Conservation (phyloP, 805 yeast species). For the Kodamaea sagamina region DNA sequence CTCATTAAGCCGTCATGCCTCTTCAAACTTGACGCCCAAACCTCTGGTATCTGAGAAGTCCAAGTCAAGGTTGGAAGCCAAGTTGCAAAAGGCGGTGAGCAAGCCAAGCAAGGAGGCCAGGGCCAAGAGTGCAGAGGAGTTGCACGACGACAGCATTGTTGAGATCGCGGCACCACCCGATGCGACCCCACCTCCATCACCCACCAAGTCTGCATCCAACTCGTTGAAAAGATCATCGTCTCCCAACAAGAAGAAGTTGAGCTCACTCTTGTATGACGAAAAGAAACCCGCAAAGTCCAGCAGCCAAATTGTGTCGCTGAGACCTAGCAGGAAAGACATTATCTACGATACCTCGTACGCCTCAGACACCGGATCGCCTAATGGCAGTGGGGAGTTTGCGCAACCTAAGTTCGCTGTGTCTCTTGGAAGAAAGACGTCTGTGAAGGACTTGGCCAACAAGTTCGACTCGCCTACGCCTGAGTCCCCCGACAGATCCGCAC, state of each 20-base stretch:
- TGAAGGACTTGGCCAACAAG: constrained; percentile 33
- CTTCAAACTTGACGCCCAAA: constrained; percentile 5
- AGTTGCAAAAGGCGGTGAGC: constrained; percentile 28
- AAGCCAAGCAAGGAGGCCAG: constrained; percentile 11
- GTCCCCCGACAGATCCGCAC: constrained; percentile 17
- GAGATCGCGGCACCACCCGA: constrained; percentile 17
- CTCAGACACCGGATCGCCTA: constrained; percentile 5
- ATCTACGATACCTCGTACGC: constrained; percentile 17
- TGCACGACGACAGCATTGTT: not conserved
- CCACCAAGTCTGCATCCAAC: constrained; percentile 16
- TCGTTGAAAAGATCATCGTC: constrained; percentile 39
- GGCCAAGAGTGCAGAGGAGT: not conserved
- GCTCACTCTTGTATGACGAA: constrained; percentile 17
- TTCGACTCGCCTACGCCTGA: constrained; percentile 25
- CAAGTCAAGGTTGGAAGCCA: constrained; percentile 29
- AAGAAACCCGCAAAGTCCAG: constrained; percentile 10
- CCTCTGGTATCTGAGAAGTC: constrained; percentile 21
- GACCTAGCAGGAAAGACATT: constrained; percentile 29
- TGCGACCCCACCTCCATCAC: constrained; percentile 22
- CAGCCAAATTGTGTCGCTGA: constrained; percentile 24
- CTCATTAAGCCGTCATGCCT: not conserved
- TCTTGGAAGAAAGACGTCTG: constrained; percentile 33
- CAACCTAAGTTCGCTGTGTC: constrained; percentile 32
- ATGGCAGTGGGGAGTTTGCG: constrained; percentile 20
- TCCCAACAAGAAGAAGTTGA: constrained; percentile 40